Conservation (phyloP, 768 basidiomycete species). For the Rhizopogon roseolus region DNA sequence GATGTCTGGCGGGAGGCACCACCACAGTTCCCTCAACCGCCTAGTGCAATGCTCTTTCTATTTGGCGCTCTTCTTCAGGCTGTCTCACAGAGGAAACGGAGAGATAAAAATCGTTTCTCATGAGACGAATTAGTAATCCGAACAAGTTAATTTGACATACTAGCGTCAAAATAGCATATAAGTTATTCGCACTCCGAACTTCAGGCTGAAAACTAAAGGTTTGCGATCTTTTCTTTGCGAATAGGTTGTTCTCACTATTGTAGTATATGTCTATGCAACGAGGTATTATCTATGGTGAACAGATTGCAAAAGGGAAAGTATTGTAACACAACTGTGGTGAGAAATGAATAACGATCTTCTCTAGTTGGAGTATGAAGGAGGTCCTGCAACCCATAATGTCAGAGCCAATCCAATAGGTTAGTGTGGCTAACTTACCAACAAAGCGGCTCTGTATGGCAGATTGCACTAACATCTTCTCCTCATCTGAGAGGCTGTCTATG, state of each 20-base stretch:
- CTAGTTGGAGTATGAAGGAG: slow-evolving; percentile 35
- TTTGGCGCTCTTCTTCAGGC: too few species aligned
- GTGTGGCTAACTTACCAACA: slow-evolving; percentile 42
- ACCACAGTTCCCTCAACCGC: too few species aligned
- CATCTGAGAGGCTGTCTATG: slow-evolving; percentile 66
- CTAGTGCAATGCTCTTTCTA: too few species aligned
- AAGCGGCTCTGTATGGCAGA: slow-evolving; percentile 59
- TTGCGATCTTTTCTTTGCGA: too few species aligned
- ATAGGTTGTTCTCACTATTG: not conserved
- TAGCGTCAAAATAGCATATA: too few species aligned
- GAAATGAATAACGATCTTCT: not conserved
- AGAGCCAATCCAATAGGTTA: not conserved
- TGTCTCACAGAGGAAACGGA: too few species aligned
- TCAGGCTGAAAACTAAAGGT: too few species aligned
- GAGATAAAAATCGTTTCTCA: too few species aligned
- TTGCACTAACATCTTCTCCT: slow-evolving; percentile 63
- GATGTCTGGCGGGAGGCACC: too few species aligned
- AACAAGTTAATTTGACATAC: too few species aligned
- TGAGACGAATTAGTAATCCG: too few species aligned
- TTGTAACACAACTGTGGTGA: not conserved
- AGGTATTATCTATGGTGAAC: not conserved
- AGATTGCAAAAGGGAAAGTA: not conserved
- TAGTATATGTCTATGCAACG: not conserved
- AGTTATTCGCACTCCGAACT: too few species aligned
- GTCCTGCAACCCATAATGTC: slow-evolving; percentile 22